Conservation (phyloP, 495 filamentous ascomycete genomes). For the Hypoxylon lenormandii region DNA sequence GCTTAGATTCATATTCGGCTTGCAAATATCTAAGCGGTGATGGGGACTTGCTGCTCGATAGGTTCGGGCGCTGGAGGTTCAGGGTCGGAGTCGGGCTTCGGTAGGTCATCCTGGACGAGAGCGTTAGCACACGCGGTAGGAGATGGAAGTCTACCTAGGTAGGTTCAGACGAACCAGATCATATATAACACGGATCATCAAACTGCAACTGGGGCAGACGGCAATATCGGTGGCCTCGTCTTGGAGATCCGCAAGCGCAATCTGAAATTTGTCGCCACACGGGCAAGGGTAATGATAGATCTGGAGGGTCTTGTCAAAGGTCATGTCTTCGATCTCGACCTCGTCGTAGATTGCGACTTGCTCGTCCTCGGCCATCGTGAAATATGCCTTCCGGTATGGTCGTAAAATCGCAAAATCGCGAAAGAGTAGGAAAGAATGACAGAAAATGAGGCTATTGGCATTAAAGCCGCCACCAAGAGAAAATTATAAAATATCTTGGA, state of each 20-base stretch:
- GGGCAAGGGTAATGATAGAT: constrained; percentile 97
- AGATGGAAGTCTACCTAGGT: background rate
- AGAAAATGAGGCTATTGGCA: constrained; percentile 2
- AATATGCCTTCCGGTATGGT: background rate
- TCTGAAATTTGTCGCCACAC: constrained; percentile 97
- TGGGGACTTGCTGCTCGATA: constrained; percentile 44
- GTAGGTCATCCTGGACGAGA: constrained; percentile 53
- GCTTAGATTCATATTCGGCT: background rate
- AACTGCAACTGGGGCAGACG: constrained; percentile 93
- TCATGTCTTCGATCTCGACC: constrained; percentile 99
- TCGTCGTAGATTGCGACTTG: constrained; percentile 89
- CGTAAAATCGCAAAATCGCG: background rate
- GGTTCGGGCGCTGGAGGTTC: constrained; percentile 40
- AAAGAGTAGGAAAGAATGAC: background rate
- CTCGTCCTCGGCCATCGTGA: constrained; percentile 73
- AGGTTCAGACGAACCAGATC: constrained; percentile 71
- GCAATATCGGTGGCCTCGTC: constrained; percentile 87
- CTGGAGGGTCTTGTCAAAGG: constrained; percentile 82
- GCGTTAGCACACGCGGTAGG: constrained; percentile 21
- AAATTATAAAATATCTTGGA: constrained; percentile 22
- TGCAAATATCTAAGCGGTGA: constrained; percentile 42
- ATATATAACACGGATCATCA: constrained; percentile 96
- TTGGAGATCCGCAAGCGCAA: constrained; percentile 82
- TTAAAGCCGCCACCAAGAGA: constrained; percentile 26
- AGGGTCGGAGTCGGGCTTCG: constrained; percentile 46